These are phyloP conservation scores for Populus trichocarpa DNA, from an alignment of 441 rosid genomes.

Conservation along the genomic window DNA sequence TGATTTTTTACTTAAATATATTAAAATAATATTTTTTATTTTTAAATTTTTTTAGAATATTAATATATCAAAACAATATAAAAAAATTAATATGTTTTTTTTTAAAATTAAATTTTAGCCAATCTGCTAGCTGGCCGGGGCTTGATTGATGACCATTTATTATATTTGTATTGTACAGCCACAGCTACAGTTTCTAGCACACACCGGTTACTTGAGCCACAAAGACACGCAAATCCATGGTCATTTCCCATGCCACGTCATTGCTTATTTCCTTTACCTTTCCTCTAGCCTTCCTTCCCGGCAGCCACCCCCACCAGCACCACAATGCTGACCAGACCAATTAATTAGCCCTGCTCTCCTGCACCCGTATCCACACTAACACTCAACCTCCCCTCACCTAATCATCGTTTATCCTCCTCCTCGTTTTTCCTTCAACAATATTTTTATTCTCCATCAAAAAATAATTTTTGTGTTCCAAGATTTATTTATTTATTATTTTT, in stretches of 20 bases:
- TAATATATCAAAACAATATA: too few relatives aligned
- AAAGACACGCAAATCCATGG: slow-evolving; percentile 24
- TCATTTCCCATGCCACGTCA: slow-evolving; percentile 32
- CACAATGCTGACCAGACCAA: slow-evolving; percentile 29
- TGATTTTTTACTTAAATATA: too few relatives aligned
- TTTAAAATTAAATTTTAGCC: too few relatives aligned
- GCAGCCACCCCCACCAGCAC: slow-evolving; percentile 6
- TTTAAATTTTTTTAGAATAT: too few relatives aligned
- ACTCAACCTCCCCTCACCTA: background rate
- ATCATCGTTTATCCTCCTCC: background rate
- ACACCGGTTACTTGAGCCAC: slow-evolving; percentile 25
- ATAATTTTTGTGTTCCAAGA: background rate
- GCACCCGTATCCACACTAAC: background rate
- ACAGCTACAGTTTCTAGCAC: background rate
- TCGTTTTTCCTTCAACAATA: background rate
- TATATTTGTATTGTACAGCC: background rate
- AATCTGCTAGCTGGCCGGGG: too few relatives aligned
- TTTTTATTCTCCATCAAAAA: background rate
- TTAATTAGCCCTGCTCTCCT: background rate
- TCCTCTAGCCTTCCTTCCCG: background rate
- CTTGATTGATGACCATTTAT: background rate
- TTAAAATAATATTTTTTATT: too few relatives aligned
- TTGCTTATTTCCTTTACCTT: background rate
- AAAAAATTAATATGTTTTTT: too few relatives aligned
- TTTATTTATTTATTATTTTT: too few relatives aligned